A percentile compares a stretch with the other conserved stretches of the same genome.
phyloP scores from a whole-genome alignment of 2,329 filamentous ascomycete genomes.

The Aspergillus neoniger region DNA sequence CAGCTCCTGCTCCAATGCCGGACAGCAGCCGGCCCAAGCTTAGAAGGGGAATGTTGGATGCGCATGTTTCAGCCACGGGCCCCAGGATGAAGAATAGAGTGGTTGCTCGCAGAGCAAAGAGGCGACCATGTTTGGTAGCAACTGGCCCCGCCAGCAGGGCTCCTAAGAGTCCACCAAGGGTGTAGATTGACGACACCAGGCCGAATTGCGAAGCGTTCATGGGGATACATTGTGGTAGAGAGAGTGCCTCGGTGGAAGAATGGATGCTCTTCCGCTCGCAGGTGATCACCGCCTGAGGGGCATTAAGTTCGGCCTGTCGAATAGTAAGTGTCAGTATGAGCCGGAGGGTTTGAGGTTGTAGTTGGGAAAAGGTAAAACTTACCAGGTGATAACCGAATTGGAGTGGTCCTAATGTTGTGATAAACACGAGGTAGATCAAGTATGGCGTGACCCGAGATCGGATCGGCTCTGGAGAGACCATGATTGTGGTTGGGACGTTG shows the following conservation, averaged over 20 bases:
- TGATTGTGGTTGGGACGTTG: constrained; percentile 14
- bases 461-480: constrained; percentile 24
- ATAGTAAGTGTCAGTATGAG: constrained; percentile 14
- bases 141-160: constrained; percentile 77
- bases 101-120: constrained; percentile 74
- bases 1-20: constrained; percentile 81
- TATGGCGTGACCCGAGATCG: constrained; percentile 64
- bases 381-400: constrained; percentile 95
- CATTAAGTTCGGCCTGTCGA: constrained; percentile 83
- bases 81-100: constrained; percentile 75
- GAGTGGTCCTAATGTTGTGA: constrained; percentile 81
- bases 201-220: constrained; percentile 84
- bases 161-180: constrained; percentile 80
- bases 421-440: constrained; percentile 72
- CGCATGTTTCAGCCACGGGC: constrained; percentile 72
- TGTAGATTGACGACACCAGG: constrained; percentile 86
- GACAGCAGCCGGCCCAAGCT: constrained; percentile 74
- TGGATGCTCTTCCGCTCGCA: constrained; percentile 66
- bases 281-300: constrained; percentile 89
- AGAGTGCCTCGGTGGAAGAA: constrained; percentile 18
- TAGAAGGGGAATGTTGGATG: constrained; percentile 67
- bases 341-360: not conserved
- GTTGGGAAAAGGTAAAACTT: constrained; percentile 31
- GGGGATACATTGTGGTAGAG: constrained; percentile 73
- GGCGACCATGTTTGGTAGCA: constrained; percentile 74